Evolutionary conservation across 2,329 filamentous ascomycete species (phyloP).

Genomic region (Fonsecaea erecta): DNA sequence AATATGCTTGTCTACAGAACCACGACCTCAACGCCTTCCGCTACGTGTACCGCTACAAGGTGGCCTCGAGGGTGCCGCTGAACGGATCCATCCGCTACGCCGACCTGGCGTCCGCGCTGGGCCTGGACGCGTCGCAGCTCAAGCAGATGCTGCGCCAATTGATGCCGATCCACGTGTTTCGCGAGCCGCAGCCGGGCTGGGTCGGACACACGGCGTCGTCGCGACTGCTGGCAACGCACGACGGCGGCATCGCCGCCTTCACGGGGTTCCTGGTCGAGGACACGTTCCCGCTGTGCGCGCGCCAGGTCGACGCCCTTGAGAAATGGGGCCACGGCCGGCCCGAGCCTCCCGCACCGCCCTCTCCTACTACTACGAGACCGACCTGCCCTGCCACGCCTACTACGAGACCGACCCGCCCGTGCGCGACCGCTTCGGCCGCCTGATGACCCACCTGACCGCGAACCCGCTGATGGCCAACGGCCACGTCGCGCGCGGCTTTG

Average conservation of each 20-base stretch:
- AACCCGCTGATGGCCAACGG: slow-evolving; percentile 26
- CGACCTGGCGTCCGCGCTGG: slow-evolving; percentile 22
- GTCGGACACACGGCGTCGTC: slow-evolving; percentile 33
- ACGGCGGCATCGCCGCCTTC: slow-evolving; percentile 25
- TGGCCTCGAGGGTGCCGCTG: slow-evolving; percentile 27
- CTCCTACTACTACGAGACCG: slow-evolving; percentile 41
- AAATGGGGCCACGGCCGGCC: slow-evolving; percentile 34
- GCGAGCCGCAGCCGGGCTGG: slow-evolving; percentile 24
- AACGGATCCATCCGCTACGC: slow-evolving; percentile 29
- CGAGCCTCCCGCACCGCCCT: slow-evolving; percentile 38
- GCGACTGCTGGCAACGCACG: slow-evolving; percentile 25
- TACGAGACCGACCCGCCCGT: slow-evolving; percentile 25
- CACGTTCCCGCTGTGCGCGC: slow-evolving; percentile 27
- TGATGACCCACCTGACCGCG: slow-evolving; percentile 30
- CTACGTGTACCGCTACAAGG: slow-evolving; percentile 27
- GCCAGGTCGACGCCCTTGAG: slow-evolving; percentile 39
- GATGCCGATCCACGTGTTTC: slow-evolving; percentile 32
- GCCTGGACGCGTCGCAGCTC: slow-evolving; percentile 25
- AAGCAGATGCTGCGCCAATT: slow-evolving; percentile 32
- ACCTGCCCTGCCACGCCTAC: slow-evolving; percentile 42
- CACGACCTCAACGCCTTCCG: slow-evolving; percentile 34
- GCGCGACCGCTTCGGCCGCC: slow-evolving; percentile 21
- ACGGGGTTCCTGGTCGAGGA: slow-evolving; percentile 24
- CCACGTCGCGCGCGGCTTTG: slow-evolving; percentile 23
- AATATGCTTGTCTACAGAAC: neutral